Conservation (phyloP, 495 filamentous ascomycete genomes). For the Penicillium bovifimosum region DNA sequence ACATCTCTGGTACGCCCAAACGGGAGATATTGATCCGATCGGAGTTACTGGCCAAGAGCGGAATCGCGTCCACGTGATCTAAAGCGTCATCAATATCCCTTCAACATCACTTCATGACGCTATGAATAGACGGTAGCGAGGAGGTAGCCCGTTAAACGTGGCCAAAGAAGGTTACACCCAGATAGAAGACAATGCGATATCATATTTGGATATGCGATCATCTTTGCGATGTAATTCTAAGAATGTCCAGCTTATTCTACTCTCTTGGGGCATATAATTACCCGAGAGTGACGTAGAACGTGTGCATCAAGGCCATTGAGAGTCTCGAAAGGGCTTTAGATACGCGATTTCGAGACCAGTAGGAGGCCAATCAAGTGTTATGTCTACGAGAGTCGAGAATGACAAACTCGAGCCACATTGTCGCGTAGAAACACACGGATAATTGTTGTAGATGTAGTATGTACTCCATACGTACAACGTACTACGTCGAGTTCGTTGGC, state of each 20-base stretch:
- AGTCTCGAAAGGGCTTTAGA: too few species aligned
- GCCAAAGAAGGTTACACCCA: too few species aligned
- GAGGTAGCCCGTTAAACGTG: too few species aligned
- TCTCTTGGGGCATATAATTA: too few species aligned
- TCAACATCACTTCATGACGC: slow-evolving; percentile 2
- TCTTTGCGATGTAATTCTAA: too few species aligned
- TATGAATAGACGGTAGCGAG: background rate
- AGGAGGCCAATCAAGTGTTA: background rate
- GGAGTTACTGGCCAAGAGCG: background rate
- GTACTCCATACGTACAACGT: background rate
- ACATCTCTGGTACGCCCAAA: too few species aligned
- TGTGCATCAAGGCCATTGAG: too few species aligned
- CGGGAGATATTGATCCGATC: background rate
- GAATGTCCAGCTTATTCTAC: too few species aligned
- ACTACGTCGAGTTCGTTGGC: background rate
- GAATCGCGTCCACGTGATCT: background rate
- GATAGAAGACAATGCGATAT: too few species aligned
- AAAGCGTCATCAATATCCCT: background rate
- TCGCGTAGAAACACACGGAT: background rate
- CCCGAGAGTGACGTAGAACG: too few species aligned
- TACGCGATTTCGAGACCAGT: too few species aligned
- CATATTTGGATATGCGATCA: too few species aligned
- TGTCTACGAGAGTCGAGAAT: background rate
- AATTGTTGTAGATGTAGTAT: background rate
- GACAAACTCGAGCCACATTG: background rate